Evolutionary conservation across 2,329 filamentous ascomycete species (phyloP).

Genomic region (Penicillium digitatum): DNA sequence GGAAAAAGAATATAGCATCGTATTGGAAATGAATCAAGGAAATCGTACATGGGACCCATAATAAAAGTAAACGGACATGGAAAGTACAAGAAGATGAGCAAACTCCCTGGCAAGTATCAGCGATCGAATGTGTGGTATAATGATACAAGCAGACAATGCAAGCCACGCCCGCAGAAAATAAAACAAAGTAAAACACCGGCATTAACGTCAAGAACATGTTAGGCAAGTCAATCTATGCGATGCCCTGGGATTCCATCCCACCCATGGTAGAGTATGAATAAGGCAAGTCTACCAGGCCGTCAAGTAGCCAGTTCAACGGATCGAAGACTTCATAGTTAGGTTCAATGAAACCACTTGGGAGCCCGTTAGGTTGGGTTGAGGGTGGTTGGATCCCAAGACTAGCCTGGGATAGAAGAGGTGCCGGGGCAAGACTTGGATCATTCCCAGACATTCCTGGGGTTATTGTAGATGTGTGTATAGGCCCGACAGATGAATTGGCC

Average conservation of each 20-base stretch:
- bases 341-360: slow-evolving; percentile 56
- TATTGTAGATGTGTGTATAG: slow-evolving; percentile 35
- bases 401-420: slow-evolving; percentile 33
- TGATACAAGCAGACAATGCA: slow-evolving; percentile 20
- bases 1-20: not conserved
- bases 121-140: slow-evolving; percentile 24
- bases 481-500: slow-evolving; percentile 56
- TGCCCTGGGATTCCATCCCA: slow-evolving; percentile 44
- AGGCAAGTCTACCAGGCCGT: slow-evolving; percentile 77
- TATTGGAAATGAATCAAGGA: not conserved
- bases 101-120: slow-evolving; percentile 20
- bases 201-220: slow-evolving; percentile 3
- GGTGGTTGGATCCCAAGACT: slow-evolving; percentile 29
- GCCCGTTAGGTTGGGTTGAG: slow-evolving; percentile 22
- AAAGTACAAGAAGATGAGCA: not conserved
- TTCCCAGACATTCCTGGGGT: slow-evolving; percentile 36
- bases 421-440: slow-evolving; percentile 46
- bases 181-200: not conserved
- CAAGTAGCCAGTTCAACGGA: slow-evolving; percentile 88
- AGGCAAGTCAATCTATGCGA: slow-evolving; percentile 25
- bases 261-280: slow-evolving; percentile 60
- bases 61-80: not conserved
- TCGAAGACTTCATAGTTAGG: slow-evolving; percentile 85
- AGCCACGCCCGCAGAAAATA: slow-evolving; percentile 12
- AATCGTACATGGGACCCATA: slow-evolving; percentile 4